These are phyloP conservation scores for Trapa bicornis DNA, from an alignment of 345 rosid genomes.

Conservation along the genomic window DNA sequence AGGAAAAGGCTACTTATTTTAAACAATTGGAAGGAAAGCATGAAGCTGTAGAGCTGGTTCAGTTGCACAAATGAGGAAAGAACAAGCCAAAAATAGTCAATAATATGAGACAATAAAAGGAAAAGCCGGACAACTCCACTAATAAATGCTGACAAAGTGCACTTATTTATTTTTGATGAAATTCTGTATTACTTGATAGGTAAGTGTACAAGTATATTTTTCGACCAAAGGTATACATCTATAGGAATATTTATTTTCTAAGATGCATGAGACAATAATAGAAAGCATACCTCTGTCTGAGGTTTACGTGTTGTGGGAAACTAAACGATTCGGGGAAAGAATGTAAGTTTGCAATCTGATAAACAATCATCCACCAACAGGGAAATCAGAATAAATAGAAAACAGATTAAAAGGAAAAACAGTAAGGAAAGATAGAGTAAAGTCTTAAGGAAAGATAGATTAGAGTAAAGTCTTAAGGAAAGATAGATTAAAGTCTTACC, in stretches of 20 bases:
- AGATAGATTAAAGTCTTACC: constrained; percentile 21
- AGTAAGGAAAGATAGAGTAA: constrained; percentile 1
- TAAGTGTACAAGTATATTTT: too few relatives aligned
- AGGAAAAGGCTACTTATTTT: too few relatives aligned
- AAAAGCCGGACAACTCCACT: background rate
- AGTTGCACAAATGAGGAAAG: background rate
- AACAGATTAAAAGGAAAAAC: background rate
- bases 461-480: background rate
- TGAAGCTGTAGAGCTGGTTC: background rate
- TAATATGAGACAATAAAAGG: background rate
- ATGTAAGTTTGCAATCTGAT: constrained; percentile 84
- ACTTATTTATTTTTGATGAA: background rate
- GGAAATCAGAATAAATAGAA: background rate
- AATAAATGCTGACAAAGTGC: background rate
- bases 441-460: background rate
- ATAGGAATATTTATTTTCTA: background rate
- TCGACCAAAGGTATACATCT: background rate
- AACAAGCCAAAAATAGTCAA: background rate
- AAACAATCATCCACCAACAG: constrained; percentile 1
- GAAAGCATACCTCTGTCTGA: constrained; percentile 52
- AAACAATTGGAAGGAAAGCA: too few relatives aligned
- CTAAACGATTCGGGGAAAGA: constrained; percentile 73
- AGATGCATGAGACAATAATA: background rate
- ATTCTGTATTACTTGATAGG: background rate
- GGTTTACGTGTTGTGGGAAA: constrained; percentile 60